Percentiles rank a stretch among this genome's conserved stretches.
Evolutionary conservation across 2,329 filamentous ascomycete genomes (phyloP).

Genomic region (Clonostachys rosea): DNA sequence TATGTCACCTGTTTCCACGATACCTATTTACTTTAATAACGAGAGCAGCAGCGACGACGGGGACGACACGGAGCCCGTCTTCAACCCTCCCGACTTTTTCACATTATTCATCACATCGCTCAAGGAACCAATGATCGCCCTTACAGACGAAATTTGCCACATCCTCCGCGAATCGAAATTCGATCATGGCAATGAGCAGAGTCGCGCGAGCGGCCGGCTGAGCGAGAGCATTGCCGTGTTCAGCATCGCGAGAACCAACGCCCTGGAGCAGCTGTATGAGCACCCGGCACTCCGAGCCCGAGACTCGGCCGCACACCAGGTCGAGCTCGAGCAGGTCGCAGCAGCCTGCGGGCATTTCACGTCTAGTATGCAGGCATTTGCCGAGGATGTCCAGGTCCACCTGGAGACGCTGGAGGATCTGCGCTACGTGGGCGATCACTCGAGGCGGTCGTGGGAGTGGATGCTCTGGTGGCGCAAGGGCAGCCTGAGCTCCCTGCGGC

Average conservation of each 20-base stretch:
- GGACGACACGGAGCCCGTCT: slow-evolving; percentile 46
- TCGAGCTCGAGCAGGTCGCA: slow-evolving; percentile 94
- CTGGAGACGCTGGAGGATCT: slow-evolving; percentile 82
- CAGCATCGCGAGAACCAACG: slow-evolving; percentile 67
- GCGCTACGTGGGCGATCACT: slow-evolving; percentile 63
- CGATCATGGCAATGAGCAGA: slow-evolving; percentile 38
- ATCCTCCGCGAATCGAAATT: slow-evolving; percentile 87
- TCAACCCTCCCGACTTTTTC: slow-evolving; percentile 78
- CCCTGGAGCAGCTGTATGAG: slow-evolving; percentile 75
- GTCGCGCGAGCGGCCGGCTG: slow-evolving; percentile 66
- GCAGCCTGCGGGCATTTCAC: slow-evolving; percentile 98
- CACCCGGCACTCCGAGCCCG: slow-evolving; percentile 68
- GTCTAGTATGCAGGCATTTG: slow-evolving; percentile 86
- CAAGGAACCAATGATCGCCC: slow-evolving; percentile 90
- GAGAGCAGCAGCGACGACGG: slow-evolving; percentile 40
- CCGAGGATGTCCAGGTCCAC: slow-evolving; percentile 81
- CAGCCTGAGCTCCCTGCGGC: slow-evolving; percentile 31
- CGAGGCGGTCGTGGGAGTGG: slow-evolving; percentile 74
- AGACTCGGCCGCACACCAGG: slow-evolving; percentile 70
- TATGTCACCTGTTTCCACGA: slow-evolving; percentile 49
- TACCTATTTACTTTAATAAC: too few species aligned
- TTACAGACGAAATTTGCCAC: slow-evolving; percentile 86
- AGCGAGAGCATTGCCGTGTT: slow-evolving; percentile 78
- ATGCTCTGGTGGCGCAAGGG: slow-evolving; percentile 66
- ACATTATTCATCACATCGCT: slow-evolving; percentile 83